Evolutionary conservation across 192 early-diverging fungal genomes (phyloP).

Genomic region (Coemansia sp.): DNA sequence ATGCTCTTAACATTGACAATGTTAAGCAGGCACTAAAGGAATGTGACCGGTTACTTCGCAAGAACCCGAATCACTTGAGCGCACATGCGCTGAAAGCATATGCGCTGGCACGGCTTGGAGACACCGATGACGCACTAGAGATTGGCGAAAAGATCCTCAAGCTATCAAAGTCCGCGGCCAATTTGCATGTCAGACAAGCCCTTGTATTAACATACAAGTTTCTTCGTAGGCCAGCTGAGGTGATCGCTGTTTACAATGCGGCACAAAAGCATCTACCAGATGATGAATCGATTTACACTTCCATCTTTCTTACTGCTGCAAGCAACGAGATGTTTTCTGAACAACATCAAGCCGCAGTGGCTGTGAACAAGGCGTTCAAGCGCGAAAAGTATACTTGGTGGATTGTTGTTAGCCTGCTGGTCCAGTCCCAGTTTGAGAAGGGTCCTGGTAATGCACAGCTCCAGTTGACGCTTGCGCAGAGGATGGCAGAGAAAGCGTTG

Average conservation of each 20-base stretch:
- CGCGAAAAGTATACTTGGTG: slow-evolving; percentile 82
- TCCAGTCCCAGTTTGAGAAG: slow-evolving; percentile 61
- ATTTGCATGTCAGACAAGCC: slow-evolving; percentile 31
- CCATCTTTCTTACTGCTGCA: slow-evolving; percentile 84
- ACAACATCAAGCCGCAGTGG: slow-evolving; percentile 67
- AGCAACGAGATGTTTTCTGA: slow-evolving; percentile 62
- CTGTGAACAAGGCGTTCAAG: slow-evolving; percentile 79
- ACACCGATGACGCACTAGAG: slow-evolving; percentile 61
- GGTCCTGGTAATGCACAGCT: slow-evolving; percentile 43
- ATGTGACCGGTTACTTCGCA: slow-evolving; percentile 36
- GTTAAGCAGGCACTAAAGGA: slow-evolving; percentile 22
- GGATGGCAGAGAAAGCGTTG: slow-evolving; percentile 79
- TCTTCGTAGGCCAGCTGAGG: slow-evolving; percentile 49
- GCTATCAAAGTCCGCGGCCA: slow-evolving; percentile 21
- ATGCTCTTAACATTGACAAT: slow-evolving; percentile 30
- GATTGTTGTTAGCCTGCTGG: slow-evolving; percentile 75
- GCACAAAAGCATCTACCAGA: slow-evolving; percentile 61
- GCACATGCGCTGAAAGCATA: slow-evolving; percentile 75
- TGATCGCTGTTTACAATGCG: slow-evolving; percentile 74
- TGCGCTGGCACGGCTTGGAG: slow-evolving; percentile 64
- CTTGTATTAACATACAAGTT: slow-evolving; percentile 27
- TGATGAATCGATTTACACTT: slow-evolving; percentile 71
- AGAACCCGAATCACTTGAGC: slow-evolving; percentile 35
- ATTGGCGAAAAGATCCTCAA: slow-evolving; percentile 64
- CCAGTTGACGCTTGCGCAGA: slow-evolving; percentile 70